Base-by-base conservation (phyloP, 208 protist species). In the Herpetomonas muscarum region DNA sequence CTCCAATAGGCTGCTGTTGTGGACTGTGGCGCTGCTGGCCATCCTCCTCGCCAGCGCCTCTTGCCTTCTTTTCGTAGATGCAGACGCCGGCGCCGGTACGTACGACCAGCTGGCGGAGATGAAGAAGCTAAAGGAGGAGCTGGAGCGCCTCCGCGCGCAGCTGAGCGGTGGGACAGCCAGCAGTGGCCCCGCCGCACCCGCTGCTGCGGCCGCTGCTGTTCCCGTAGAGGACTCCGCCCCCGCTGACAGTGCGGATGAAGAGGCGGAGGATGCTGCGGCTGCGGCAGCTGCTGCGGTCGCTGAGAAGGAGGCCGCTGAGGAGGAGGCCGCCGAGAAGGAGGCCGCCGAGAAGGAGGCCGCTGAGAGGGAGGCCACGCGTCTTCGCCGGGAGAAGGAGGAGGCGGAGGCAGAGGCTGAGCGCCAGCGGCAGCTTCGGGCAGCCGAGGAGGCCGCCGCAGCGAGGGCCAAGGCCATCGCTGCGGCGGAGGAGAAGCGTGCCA, bases 121-220 rank as follows among this genome's bases (percentile, higher is more conserved):
- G 12, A n/a, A 21, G 17, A 24, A 44, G 17, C 19, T 57, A 5
- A 57, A 45, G 15, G 30, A 17, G 32, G 52, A 37, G 28, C 52
- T 37, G 34, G 52, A 41, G 30, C 25, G 26, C 30, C 24, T 53
- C 25, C 47, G 47, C 12, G 47, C 47, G 47, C 47, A 36, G 24
- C 24, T 53, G 7, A 25, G 29, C 47, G 22, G 41, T 22, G 19
- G 15, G 5, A 25, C 19, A 31, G 47, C 13, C 21, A 13, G 47
- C 24, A 13, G 24, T 9, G 28, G 13, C 17, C 17, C 17, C n/a
- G n/a, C 22, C 32, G 19, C 24, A 28, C 22, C 42, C 24, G 46
- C 29, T 4, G 13, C 39, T 22, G 24, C 41, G 29, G 2, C 19
- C 28, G 9, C 26, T 24, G 39, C 34, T 19, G 21, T 17, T 21